Evolutionary conservation across 1,139 yeast species (phyloP).

Genomic region (Candida smagusa): DNA sequence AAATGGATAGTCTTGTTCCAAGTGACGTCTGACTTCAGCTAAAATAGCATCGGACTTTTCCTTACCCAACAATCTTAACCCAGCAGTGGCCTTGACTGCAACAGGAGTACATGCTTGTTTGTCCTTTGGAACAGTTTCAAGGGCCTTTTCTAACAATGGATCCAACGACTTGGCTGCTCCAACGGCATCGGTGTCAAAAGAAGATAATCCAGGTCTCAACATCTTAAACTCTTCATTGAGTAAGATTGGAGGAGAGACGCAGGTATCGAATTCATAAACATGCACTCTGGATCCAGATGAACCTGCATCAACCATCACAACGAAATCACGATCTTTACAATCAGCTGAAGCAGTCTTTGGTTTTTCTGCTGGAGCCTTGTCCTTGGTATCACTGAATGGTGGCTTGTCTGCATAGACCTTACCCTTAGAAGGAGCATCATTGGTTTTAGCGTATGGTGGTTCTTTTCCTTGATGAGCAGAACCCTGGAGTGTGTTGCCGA

Average conservation of each 20-base stretch:
- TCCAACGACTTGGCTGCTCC: slow-evolving; percentile 91
- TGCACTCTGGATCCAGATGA: slow-evolving; percentile 96
- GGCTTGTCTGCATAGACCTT: slow-evolving; percentile 25
- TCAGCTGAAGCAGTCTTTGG: slow-evolving; percentile 4
- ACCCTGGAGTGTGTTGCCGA: slow-evolving; percentile 33
- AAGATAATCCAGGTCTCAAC: slow-evolving; percentile 90
- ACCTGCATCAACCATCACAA: slow-evolving; percentile 95
- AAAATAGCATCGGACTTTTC: slow-evolving; percentile 68
- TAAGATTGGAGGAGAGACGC: slow-evolving; percentile 76
- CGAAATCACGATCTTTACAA: slow-evolving; percentile 43
- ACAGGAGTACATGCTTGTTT: slow-evolving; percentile 82
- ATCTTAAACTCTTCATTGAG: slow-evolving; percentile 78
- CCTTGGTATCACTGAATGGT: slow-evolving; percentile 7
- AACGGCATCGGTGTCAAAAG: slow-evolving; percentile 71
- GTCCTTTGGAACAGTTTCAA: slow-evolving; percentile 69
- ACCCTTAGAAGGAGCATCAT: slow-evolving; percentile 11
- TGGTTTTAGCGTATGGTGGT: slow-evolving; percentile 30
- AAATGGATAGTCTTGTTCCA: slow-evolving; percentile 81
- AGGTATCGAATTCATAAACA: slow-evolving; percentile 84
- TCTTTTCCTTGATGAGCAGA: slow-evolving; percentile 31
- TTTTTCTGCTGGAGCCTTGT: slow-evolving; percentile 6
- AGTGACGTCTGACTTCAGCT: slow-evolving; percentile 68
- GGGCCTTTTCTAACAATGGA: slow-evolving; percentile 70
- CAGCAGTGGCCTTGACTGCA: slow-evolving; percentile 98
- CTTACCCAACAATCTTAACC: slow-evolving; percentile 81